phyloP scores from a whole-genome alignment of 148 eudicot genomes.

The Rhododendron molle region DNA sequence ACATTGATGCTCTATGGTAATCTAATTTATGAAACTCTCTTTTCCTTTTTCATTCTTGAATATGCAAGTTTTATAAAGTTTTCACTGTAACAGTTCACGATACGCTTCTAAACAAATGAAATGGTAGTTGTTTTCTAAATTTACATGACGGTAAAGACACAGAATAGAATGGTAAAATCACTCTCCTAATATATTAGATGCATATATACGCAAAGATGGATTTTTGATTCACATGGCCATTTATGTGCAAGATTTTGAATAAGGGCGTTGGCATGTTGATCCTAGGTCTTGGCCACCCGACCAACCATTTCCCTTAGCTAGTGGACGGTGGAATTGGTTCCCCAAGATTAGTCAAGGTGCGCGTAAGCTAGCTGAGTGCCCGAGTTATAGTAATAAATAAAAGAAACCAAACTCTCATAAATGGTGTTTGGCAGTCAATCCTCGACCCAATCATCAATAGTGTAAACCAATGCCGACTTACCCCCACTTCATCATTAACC shows the following conservation, averaged over 20 bases:
- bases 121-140: background rate
- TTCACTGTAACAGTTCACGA: background rate
- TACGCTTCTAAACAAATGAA: background rate
- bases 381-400: background rate
- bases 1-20: background rate
- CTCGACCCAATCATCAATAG: background rate
- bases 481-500: background rate
- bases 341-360: background rate
- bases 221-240: background rate
- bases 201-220: background rate
- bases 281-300: background rate
- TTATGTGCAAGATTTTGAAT: background rate
- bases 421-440: background rate
- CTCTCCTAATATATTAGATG: background rate
- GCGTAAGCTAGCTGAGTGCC: background rate
- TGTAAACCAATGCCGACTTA: background rate
- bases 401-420: background rate
- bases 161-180: background rate
- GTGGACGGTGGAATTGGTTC: background rate
- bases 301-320: background rate
- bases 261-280: background rate
- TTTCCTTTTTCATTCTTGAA: background rate
- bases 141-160: background rate
- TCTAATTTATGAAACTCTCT: background rate
- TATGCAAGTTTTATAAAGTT: background rate